A percentile compares a stretch with the other conserved stretches of the same genome.
Conservation (phyloP, 2,329 filamentous ascomycete genomes). For the Penicillium brasilianum region DNA sequence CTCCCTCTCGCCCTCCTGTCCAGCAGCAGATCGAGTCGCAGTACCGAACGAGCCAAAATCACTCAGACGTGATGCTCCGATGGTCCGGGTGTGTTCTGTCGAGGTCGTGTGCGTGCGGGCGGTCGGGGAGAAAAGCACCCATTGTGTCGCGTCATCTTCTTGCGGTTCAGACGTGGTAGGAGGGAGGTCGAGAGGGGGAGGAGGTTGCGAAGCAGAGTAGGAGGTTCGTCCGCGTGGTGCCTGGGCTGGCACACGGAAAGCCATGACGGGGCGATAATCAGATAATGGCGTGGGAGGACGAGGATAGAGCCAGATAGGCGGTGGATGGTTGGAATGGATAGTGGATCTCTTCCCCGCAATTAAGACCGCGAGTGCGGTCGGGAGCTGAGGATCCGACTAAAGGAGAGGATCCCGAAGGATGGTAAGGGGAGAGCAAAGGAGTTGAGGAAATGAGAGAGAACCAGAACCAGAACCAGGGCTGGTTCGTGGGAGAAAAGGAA, state of each 20-base stretch:
- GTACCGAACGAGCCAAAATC: constrained; percentile 81
- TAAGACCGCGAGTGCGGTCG: constrained; percentile 20
- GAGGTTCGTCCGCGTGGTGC: constrained; percentile 42
- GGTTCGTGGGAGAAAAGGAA: not conserved
- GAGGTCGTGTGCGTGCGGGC: constrained; percentile 71
- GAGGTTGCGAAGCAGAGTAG: constrained; percentile 36
- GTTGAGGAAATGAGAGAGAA: not conserved
- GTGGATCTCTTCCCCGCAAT: constrained; percentile 35
- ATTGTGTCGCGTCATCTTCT: constrained; percentile 81
- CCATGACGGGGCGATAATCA: constrained; percentile 34
- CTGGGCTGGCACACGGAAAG: constrained; percentile 46
- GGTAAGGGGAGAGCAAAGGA: not conserved
- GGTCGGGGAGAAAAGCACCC: constrained; percentile 90
- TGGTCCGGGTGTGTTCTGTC: constrained; percentile 67
- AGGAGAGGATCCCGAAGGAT: not conserved
- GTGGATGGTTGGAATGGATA: constrained; percentile 5
- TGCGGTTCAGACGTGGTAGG: constrained; percentile 43
- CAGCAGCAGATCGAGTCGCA: constrained; percentile 62
- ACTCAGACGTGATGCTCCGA: constrained; percentile 74
- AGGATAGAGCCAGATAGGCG: constrained; percentile 17
- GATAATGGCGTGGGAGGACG: not conserved
- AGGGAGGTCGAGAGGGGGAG: constrained; percentile 35
- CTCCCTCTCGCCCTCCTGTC: constrained; percentile 39
- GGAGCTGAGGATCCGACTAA: constrained; percentile 10
- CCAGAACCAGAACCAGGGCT: not conserved